Conservation (phyloP, 306 rosid genomes). For the Malus fusca region DNA sequence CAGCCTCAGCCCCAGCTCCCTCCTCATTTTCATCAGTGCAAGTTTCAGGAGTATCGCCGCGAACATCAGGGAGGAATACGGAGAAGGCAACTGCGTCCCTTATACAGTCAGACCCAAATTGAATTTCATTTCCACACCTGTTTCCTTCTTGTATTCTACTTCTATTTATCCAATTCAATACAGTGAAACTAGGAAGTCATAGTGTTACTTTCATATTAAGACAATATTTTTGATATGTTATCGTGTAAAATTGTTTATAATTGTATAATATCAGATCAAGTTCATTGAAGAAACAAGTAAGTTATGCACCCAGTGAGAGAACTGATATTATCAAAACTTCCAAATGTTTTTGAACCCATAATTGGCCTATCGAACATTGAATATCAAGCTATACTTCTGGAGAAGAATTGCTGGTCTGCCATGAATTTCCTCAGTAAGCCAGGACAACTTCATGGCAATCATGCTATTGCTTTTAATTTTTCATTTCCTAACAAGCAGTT, state of each 20-base stretch:
- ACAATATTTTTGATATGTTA: neutral
- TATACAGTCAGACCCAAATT: conserved; percentile 19
- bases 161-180: neutral
- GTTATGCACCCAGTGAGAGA: too few relatives aligned
- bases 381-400: too few relatives aligned
- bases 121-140: neutral
- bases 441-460: too few relatives aligned
- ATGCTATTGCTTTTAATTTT: too few relatives aligned
- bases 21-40: conserved; percentile 40
- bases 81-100: conserved; percentile 42
- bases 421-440: too few relatives aligned
- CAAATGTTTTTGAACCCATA: too few relatives aligned
- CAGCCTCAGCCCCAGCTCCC: conserved; percentile 22
- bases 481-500: too few relatives aligned
- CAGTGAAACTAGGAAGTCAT: neutral
- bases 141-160: neutral
- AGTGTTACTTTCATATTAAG: neutral
- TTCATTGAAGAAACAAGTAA: too few relatives aligned
- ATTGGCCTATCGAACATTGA: too few relatives aligned
- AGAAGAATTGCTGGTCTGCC: too few relatives aligned
- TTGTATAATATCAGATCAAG: neutral
- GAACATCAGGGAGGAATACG: conserved; percentile 18
- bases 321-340: too few relatives aligned
- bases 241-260: neutral
- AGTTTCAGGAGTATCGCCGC: conserved; percentile 14